These are phyloP conservation scores for Scedosporium aurantiacum DNA, from an alignment of 2,329 filamentous ascomycete genomes.

Conservation along the genomic window DNA sequence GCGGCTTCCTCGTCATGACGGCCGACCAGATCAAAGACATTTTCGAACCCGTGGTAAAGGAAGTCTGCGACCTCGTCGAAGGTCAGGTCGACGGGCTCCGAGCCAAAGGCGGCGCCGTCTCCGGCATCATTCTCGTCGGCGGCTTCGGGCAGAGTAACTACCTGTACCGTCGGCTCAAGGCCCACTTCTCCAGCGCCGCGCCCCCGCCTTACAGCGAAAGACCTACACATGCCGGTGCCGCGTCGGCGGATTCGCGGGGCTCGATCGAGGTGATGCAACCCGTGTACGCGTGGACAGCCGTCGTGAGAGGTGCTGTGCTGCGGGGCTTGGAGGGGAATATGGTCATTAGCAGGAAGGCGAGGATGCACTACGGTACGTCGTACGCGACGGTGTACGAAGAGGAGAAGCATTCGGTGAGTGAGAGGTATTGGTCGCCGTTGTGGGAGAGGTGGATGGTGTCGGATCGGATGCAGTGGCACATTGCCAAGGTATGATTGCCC, in stretches of 20 bases:
- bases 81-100: slow-evolving; percentile 56
- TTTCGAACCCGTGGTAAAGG: slow-evolving; percentile 63
- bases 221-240: slow-evolving; percentile 51
- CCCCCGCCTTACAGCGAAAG: slow-evolving; percentile 56
- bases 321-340: slow-evolving; percentile 67
- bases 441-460: slow-evolving; percentile 79
- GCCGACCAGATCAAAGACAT: slow-evolving; percentile 60
- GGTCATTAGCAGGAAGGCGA: slow-evolving; percentile 62
- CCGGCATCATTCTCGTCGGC: slow-evolving; percentile 70
- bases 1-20: slow-evolving; percentile 64
- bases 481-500: slow-evolving; percentile 50
- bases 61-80: slow-evolving; percentile 56
- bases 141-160: slow-evolving; percentile 75
- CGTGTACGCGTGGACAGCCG: slow-evolving; percentile 71
- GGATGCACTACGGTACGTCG: slow-evolving; percentile 70
- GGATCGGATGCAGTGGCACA: slow-evolving; percentile 79
- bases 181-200: slow-evolving; percentile 50
- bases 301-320: slow-evolving; percentile 66
- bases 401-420: slow-evolving; percentile 58
- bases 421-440: slow-evolving; percentile 68
- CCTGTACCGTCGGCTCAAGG: slow-evolving; percentile 59
- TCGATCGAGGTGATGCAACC: slow-evolving; percentile 73
- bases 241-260: slow-evolving; percentile 34
- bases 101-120: slow-evolving; percentile 49
- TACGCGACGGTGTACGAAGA: slow-evolving; percentile 76